Base-by-base conservation (phyloP, 2,329 filamentous ascomycete genomes). In the Fusarium fujikuroi region DNA sequence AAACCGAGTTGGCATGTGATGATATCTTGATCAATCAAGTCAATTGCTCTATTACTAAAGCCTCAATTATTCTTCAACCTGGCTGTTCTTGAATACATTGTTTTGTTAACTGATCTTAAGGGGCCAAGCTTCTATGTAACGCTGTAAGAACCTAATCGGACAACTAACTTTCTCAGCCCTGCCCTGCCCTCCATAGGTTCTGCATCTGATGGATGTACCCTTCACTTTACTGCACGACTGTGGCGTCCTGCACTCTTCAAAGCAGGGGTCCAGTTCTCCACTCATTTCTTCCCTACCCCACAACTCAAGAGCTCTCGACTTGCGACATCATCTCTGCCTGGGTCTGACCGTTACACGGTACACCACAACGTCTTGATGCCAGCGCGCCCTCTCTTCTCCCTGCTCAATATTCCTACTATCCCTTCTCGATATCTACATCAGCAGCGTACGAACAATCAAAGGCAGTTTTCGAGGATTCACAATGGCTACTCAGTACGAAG, bases 401-500 rank as follows among this genome's bases (percentile, higher is more conserved):
- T 50, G 9, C 42, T 42, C 19, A 19, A 21, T 10, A 30, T 42
- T 43, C 15, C 23, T 15, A 9, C 32, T 19, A 14, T 28, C 23
- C 19, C 9, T 53, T 37, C 34, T 28, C 34, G n/a, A 28, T 32
- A 32, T 8, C 34, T 23, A 25, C 28, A n/a, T 19, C 28, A 28
- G 5, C 3, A 58, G 23, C n/a, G 12, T 25, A 46, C n/a, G 28
- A 60, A 34, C 21, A 42, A 30, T 28, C 39, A n/a, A 19, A 34
- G 9, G 25, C 12, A 39, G 23, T 44, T 44, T 21, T n/a, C n/a
- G 47, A 25, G 53, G 46, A 47, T 25, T 57, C 53, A 81, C 57
- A 74, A 89, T 90, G 88, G 82, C 87, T 56, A 89, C 85, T 23
- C 88, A 87, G 75, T 90, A 90, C 80, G 88, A 90, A 84, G 83